Conservation (phyloP, 140 eudicot genomes). For the Senecio squalidus region DNA sequence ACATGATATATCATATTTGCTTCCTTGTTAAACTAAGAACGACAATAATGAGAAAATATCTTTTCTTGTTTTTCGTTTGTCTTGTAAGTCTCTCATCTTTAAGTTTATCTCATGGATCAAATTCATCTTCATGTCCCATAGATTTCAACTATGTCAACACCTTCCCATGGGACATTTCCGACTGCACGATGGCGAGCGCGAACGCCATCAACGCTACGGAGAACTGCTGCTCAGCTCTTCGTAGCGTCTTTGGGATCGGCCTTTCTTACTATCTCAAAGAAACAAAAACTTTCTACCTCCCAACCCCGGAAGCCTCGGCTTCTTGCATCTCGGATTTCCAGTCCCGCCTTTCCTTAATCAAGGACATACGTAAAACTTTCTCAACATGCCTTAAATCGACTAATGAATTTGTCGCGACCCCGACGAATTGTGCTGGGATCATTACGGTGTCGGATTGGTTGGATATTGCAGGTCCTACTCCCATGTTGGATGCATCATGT, state of each 20-base stretch:
- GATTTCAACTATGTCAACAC: constrained; percentile 44
- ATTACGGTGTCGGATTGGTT: constrained; percentile 38
- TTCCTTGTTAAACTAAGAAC: not conserved
- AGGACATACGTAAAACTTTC: constrained; percentile 11
- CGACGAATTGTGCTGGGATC: constrained; percentile 47
- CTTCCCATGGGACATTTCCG: constrained; percentile 50
- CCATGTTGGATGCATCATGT: constrained; percentile 37
- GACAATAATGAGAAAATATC: not conserved
- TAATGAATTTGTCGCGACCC: constrained; percentile 27
- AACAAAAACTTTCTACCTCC: constrained; percentile 43
- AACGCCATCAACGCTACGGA: constrained; percentile 17
- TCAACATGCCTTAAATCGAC: constrained; percentile 35
- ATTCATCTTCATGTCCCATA: constrained; percentile 42
- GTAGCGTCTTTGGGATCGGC: constrained; percentile 55
- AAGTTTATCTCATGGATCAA: constrained; percentile 8
- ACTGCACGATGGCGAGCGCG: constrained; percentile 35
- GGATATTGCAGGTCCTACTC: constrained; percentile 21
- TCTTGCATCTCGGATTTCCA: constrained; percentile 45
- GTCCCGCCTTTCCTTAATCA: constrained; percentile 13
- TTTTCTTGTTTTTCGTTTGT: not conserved
- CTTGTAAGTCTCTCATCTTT: constrained; percentile 4
- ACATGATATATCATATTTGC: too few relatives aligned
- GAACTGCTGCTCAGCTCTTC: constrained; percentile 57
- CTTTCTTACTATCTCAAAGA: constrained; percentile 47
- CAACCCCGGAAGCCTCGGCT: constrained; percentile 27